Base-by-base conservation (phyloP, 208 protist genomes). In the Crithidia fasciculata region DNA sequence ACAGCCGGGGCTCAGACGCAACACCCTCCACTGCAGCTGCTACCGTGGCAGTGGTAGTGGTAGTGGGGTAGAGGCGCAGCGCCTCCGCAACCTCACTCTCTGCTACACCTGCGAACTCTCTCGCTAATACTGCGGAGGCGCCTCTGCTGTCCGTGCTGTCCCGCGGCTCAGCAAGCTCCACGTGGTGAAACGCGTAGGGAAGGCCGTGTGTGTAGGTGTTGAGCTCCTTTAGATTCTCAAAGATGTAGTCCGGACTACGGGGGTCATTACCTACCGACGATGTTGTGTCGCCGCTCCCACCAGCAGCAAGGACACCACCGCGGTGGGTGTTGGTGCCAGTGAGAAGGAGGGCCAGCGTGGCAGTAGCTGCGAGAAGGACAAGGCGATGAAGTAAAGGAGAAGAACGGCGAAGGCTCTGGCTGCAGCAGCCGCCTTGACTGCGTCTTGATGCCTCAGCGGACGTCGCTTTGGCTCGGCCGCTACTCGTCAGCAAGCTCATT, bases 181-280 rank as follows among this genome's bases (percentile, higher is more conserved):
- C 56, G 0, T 19, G 47, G 49, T 13, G 45, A 18, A 78, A 78
- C 4, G n/a, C 45, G 59, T 78, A 56, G 15, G 73, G 66, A 4
- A 58, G 66, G 4, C 73, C 66, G 41, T 68, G 16, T 3, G 47
- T 16, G 19, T 47, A 39, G 0, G 37, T 37, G 45, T 74, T 80
- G 9, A 80, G 52, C 54, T 69, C 74, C 62, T 69, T 16, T 6
- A 80, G 36, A 63, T 43, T 80, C 0, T 13, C n/a, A 44, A 70
- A 80, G 13, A 71, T 52, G 49, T 45, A 16, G 4, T 69, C 58
- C 0, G 63, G 44, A 18, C 39, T 28, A 28, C 50, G 50, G 16
- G 16, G 50, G 16, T 18, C 15, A 28, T 28, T 28, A 28, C 28
- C 28, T 28, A 0, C 28, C 28, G 28, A 28, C 28, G 28, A 28